These are phyloP conservation scores for Termitomyces sp. DNA, from an alignment of 768 basidiomycete species.

Conservation along the genomic window DNA sequence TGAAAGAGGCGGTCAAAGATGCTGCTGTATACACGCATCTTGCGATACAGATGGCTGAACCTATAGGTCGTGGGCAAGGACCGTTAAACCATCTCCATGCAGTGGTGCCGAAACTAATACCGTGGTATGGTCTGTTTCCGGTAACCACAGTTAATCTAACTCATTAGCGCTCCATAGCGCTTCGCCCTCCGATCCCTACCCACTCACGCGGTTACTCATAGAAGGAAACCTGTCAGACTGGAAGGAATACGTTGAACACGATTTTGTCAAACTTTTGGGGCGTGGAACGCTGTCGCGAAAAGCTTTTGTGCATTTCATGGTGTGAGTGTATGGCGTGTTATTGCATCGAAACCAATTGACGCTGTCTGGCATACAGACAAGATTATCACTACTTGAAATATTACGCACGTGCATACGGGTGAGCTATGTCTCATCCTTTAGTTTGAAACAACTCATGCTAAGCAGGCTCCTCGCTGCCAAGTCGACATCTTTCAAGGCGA, in stretches of 20 bases:
- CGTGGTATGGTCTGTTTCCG: constrained; percentile 28
- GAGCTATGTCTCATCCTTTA: constrained; percentile 13
- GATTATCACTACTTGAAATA: constrained; percentile 81
- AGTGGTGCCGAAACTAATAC: constrained; percentile 40
- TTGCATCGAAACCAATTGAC: neutral
- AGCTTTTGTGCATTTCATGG: constrained; percentile 82
- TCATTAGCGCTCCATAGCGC: constrained; percentile 34
- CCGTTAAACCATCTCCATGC: constrained; percentile 85
- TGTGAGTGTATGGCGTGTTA: constrained; percentile 37
- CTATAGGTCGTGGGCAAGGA: constrained; percentile 72
- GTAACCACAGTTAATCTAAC: neutral
- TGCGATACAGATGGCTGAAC: constrained; percentile 63
- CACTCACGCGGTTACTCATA: constrained; percentile 64
- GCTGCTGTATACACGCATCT: constrained; percentile 70
- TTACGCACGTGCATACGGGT: constrained; percentile 81
- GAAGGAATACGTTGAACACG: constrained; percentile 77
- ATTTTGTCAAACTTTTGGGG: constrained; percentile 76
- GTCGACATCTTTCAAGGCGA: constrained; percentile 55
- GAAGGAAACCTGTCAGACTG: constrained; percentile 48
- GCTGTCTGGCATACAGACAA: constrained; percentile 41
- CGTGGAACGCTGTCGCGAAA: constrained; percentile 59
- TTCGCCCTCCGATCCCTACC: constrained; percentile 56
- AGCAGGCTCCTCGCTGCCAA: constrained; percentile 76
- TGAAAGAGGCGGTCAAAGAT: constrained; percentile 49
- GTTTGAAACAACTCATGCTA: neutral